Evolutionary conservation across 78 protist species (phyloP).

Genomic region (Dictyostelium purpureum): DNA sequence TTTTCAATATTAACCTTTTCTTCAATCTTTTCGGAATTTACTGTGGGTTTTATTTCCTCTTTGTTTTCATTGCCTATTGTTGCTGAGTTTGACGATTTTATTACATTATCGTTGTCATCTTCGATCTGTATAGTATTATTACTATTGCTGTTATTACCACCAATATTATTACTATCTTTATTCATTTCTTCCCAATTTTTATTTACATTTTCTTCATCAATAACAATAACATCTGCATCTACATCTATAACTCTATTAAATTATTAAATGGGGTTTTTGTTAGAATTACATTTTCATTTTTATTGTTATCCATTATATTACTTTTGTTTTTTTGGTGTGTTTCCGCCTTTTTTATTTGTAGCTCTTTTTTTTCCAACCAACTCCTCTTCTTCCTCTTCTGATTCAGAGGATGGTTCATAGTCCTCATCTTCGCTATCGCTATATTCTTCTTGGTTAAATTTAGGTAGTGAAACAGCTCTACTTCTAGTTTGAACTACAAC

Average conservation of each 20-base stretch:
- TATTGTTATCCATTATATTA: background rate
- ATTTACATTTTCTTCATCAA: slow-evolving; percentile 14
- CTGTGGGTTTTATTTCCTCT: background rate
- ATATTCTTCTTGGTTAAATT: background rate
- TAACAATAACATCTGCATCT: background rate
- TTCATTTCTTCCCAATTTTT: slow-evolving; percentile 26
- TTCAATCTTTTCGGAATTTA: background rate
- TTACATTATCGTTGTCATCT: background rate
- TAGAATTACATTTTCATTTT: background rate
- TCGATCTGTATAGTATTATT: too few relatives aligned
- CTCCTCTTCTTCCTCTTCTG: background rate
- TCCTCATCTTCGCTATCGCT: background rate
- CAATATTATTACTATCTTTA: background rate
- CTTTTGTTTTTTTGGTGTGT: background rate
- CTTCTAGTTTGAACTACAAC: background rate
- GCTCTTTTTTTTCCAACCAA: background rate
- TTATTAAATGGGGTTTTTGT: background rate
- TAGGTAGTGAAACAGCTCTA: background rate
- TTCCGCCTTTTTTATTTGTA: background rate
- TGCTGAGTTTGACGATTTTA: background rate
- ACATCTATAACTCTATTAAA: too few relatives aligned
- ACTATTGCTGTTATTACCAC: background rate
- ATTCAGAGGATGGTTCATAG: slow-evolving; percentile 9
- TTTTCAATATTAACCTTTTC: background rate
- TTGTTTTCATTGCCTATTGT: background rate